Conservation (phyloP, 495 filamentous ascomycete species). For the Darksidea phi region DNA sequence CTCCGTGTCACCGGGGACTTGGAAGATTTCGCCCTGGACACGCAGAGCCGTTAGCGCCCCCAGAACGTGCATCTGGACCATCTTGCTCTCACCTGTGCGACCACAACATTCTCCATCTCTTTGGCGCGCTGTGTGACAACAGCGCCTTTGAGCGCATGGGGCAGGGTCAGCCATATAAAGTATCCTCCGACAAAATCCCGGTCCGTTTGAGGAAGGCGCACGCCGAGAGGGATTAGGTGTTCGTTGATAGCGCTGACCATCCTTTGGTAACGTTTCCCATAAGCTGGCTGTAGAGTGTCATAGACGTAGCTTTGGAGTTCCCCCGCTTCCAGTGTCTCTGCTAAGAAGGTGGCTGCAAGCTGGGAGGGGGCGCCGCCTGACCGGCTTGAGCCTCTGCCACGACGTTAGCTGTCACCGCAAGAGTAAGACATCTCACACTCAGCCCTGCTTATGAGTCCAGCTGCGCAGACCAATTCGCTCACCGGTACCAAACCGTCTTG, state of each 20-base stretch:
- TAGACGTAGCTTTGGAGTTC: slow-evolving; percentile 50
- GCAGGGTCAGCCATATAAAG: slow-evolving; percentile 75
- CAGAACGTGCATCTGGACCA: neutral
- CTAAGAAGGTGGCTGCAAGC: slow-evolving; percentile 63
- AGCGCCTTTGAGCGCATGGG: slow-evolving; percentile 49
- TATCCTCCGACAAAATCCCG: slow-evolving; percentile 64
- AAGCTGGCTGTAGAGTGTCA: slow-evolving; percentile 50
- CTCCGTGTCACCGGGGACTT: slow-evolving; percentile 49
- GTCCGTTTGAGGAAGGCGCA: slow-evolving; percentile 47
- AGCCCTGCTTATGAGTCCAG: neutral
- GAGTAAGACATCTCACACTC: neutral
- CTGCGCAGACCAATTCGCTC: neutral
- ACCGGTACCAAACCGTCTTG: neutral
- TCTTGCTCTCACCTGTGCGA: slow-evolving; percentile 37
- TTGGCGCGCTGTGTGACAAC: slow-evolving; percentile 56
- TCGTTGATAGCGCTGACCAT: slow-evolving; percentile 56
- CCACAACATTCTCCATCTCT: slow-evolving; percentile 58
- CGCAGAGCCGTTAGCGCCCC: neutral
- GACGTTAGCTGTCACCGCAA: slow-evolving; percentile 2
- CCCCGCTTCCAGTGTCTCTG: slow-evolving; percentile 56
- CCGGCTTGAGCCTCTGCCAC: slow-evolving; percentile 58
- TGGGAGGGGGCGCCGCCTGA: slow-evolving; percentile 79
- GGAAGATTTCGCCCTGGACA: slow-evolving; percentile 59
- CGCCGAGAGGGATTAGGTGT: slow-evolving; percentile 60
- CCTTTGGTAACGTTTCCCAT: slow-evolving; percentile 55